A percentile compares a stretch with the other conserved stretches of the same genome.
phyloP scores from a whole-genome alignment of 2,329 filamentous ascomycete species.

The Fusarium mundagurra region DNA sequence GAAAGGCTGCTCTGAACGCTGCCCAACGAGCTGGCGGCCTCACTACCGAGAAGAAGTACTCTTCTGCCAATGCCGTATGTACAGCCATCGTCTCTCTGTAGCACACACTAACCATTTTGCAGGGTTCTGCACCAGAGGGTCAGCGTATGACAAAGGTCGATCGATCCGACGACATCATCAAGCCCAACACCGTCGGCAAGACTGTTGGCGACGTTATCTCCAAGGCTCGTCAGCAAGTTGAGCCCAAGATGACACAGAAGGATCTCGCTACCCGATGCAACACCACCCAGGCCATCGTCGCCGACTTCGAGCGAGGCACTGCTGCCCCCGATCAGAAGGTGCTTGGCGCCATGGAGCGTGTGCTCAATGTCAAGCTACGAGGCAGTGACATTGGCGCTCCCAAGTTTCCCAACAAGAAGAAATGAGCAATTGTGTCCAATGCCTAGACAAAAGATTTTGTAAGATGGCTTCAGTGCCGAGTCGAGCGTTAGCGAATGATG shows the following conservation, averaged over 20 bases:
- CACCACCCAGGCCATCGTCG: slow-evolving; percentile 81
- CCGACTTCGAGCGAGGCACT: slow-evolving; percentile 84
- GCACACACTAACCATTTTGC: slow-evolving; percentile 21
- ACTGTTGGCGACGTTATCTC: slow-evolving; percentile 85
- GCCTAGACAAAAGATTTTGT: slow-evolving; percentile 25
- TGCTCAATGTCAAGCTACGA: slow-evolving; percentile 88
- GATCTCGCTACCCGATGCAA: slow-evolving; percentile 87
- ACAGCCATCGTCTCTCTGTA: neutral
- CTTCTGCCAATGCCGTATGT: slow-evolving; percentile 73
- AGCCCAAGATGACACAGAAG: slow-evolving; percentile 97
- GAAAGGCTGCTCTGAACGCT: slow-evolving; percentile 85
- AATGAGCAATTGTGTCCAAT: slow-evolving; percentile 43
- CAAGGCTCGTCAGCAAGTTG: slow-evolving; percentile 79
- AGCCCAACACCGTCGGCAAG: slow-evolving; percentile 89
- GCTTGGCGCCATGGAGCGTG: slow-evolving; percentile 79
- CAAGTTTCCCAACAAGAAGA: slow-evolving; percentile 79
- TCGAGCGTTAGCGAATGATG: slow-evolving; percentile 44
- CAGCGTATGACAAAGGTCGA: slow-evolving; percentile 98
- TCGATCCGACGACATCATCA: slow-evolving; percentile 96
- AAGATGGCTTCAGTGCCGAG: slow-evolving; percentile 42
- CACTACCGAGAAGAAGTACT: slow-evolving; percentile 90
- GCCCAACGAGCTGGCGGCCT: slow-evolving; percentile 82
- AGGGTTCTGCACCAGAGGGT: slow-evolving; percentile 68
- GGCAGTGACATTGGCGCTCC: slow-evolving; percentile 87
- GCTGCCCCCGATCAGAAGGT: slow-evolving; percentile 87